Conservation (phyloP, 805 yeast genomes). For the Henningerozyma blattae region DNA sequence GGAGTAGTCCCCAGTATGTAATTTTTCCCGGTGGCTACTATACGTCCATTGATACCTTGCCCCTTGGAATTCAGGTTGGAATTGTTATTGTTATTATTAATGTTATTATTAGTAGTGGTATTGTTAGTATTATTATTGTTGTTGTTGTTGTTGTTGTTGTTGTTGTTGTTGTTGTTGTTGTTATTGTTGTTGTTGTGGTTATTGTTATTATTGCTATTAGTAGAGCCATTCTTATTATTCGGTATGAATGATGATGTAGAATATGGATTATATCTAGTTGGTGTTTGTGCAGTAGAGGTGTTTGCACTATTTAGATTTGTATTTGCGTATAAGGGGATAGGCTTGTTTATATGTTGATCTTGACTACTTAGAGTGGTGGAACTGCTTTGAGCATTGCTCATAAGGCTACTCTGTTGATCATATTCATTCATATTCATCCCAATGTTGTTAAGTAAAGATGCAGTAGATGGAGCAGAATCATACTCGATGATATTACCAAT, state of each 20-base stretch:
- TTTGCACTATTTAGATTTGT: background rate
- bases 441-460: too few species aligned
- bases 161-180: background rate
- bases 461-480: too few species aligned
- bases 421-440: background rate
- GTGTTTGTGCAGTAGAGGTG: background rate
- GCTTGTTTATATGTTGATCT: too few species aligned
- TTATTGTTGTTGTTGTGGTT: background rate
- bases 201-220: background rate
- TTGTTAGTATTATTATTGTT: too few species aligned
- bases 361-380: too few species aligned
- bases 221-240: background rate
- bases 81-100: too few species aligned
- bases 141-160: too few species aligned
- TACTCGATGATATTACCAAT: background rate
- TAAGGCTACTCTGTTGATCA: background rate
- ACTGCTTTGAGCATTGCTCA: too few species aligned
- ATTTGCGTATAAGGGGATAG: background rate
- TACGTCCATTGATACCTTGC: conserved; percentile 5
- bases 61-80: too few species aligned
- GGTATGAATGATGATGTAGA: conserved; percentile 16
- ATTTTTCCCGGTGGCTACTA: conserved; percentile 23
- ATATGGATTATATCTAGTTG: conserved; percentile 15
- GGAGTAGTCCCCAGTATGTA: conserved; percentile 25
- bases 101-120: too few species aligned